These are phyloP conservation scores for Puccinia coronata DNA, from an alignment of 1,284 basidiomycete genomes.

Conservation along the genomic window DNA sequence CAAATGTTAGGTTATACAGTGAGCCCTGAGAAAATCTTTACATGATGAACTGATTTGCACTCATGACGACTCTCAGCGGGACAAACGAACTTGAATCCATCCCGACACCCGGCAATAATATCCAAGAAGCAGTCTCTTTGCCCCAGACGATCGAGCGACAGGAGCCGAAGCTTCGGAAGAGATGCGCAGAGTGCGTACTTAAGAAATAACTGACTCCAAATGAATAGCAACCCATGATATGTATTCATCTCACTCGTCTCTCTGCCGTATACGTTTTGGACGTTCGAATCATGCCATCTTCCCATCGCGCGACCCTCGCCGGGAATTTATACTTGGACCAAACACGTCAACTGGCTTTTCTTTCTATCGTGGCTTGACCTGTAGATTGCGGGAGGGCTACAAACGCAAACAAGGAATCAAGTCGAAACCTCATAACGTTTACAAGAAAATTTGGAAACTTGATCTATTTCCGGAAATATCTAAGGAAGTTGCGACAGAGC, in stretches of 20 bases:
- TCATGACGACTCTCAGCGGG: not conserved
- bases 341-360: not conserved
- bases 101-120: not conserved
- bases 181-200: slow-evolving; percentile 7
- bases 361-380: not conserved
- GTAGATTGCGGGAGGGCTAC: not conserved
- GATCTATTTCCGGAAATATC: slow-evolving; percentile 1
- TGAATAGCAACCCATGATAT: not conserved
- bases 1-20: too few species aligned
- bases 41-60: not conserved
- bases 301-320: too few species aligned
- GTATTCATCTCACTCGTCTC: not conserved
- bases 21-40: too few species aligned
- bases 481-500: not conserved
- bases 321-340: too few species aligned
- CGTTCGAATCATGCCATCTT: too few species aligned
- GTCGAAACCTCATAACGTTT: not conserved
- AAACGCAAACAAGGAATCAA: not conserved
- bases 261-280: too few species aligned
- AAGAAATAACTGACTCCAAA: not conserved
- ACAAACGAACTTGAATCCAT: not conserved
- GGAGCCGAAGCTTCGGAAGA: not conserved
- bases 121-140: not conserved
- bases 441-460: not conserved
- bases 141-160: not conserved